Evolutionary conservation across 1,139 yeast genomes (phyloP).

Genomic region (Diutina catenulata): DNA sequence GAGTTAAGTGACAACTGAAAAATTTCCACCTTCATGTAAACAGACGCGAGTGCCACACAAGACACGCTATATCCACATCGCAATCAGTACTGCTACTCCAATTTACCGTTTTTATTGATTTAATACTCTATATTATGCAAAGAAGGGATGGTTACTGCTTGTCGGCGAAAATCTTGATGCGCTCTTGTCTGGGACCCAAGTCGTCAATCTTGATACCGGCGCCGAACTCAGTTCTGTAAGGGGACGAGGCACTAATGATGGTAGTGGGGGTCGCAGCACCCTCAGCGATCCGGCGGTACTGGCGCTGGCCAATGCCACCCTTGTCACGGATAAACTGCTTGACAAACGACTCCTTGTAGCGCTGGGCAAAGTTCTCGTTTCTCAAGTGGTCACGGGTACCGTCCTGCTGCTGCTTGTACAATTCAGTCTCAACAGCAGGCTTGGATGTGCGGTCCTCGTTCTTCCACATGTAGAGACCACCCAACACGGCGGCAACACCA

Average conservation of each 20-base stretch:
- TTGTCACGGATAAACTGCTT: constrained; percentile 34
- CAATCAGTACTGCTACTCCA: too few relatives aligned
- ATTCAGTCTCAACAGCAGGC: constrained; percentile 28
- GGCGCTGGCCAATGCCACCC: constrained; percentile 36
- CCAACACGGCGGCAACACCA: constrained; percentile 31
- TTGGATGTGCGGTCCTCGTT: constrained; percentile 17
- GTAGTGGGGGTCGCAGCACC: constrained; percentile 19
- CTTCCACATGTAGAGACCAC: constrained; percentile 27
- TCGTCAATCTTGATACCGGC: constrained; percentile 33
- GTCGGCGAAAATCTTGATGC: constrained; percentile 26
- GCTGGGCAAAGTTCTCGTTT: constrained; percentile 25
- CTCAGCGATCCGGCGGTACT: constrained; percentile 24
- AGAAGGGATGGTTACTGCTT: background rate
- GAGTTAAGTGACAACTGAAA: too few relatives aligned
- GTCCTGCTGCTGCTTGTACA: constrained; percentile 27
- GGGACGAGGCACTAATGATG: constrained; percentile 34
- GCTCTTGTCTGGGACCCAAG: constrained; percentile 38
- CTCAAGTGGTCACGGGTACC: constrained; percentile 20
- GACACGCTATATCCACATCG: too few relatives aligned
- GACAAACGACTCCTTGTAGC: constrained; percentile 31
- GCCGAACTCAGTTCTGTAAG: constrained; percentile 31
- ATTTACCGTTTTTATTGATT: too few relatives aligned
- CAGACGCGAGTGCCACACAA: too few relatives aligned
- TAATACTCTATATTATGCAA: constrained; percentile 5
- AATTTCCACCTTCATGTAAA: too few relatives aligned